A percentile compares a stretch with the other conserved stretches of the same genome.
Conservation (phyloP, 192 early-diverging fungal genomes). For the Coemansia reversa region DNA sequence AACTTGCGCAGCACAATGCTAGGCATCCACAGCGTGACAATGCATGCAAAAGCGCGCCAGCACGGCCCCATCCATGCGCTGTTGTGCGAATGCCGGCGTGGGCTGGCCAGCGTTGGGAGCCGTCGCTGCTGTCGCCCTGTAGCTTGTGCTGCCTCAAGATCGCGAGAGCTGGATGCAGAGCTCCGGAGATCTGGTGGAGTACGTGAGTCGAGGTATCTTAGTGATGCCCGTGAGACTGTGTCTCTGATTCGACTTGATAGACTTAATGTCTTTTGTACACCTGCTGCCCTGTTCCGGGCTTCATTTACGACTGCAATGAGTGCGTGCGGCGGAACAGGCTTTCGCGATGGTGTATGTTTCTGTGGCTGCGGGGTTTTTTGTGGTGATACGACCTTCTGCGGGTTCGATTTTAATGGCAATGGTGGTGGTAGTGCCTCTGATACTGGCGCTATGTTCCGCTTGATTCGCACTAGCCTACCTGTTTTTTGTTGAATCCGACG, state of each 20-base stretch:
- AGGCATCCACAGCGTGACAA: constrained; percentile 72
- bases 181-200: constrained; percentile 13
- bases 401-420: neutral
- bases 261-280: constrained; percentile 6
- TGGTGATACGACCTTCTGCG: neutral
- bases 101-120: neutral
- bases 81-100: constrained; percentile 33
- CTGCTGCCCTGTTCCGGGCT: constrained; percentile 14
- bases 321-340: constrained; percentile 15
- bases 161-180: constrained; percentile 1
- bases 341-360: neutral
- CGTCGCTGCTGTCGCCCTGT: neutral
- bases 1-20: constrained; percentile 58
- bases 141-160: neutral
- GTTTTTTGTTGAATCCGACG: constrained; percentile 11
- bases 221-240: constrained; percentile 43
- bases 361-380: neutral
- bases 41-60: constrained; percentile 65
- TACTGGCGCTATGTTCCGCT: neutral
- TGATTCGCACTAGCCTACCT: constrained; percentile 7
- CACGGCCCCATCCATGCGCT: constrained; percentile 39
- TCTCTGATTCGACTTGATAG: constrained; percentile 33
- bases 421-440: constrained; percentile 2
- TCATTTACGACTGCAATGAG: constrained; percentile 15
- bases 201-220: constrained; percentile 41